phyloP scores from a whole-genome alignment of 1,139 yeast genomes.

The Petasospora rhodanensis region DNA sequence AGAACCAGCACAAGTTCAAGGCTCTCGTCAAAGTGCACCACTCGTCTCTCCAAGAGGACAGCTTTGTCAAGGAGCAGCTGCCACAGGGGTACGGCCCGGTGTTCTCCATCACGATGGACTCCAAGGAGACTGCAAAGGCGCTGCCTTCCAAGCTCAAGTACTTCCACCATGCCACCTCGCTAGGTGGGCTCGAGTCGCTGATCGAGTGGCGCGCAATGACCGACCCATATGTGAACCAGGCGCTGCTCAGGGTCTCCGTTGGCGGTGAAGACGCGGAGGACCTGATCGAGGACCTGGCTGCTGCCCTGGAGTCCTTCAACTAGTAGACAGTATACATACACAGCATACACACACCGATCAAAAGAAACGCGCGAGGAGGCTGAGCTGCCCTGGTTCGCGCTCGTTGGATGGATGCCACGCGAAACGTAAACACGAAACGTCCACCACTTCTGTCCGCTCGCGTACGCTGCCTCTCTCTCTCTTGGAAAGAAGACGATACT shows the following conservation, averaged over 20 bases:
- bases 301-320: constrained; percentile 45
- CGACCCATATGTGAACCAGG: constrained; percentile 51
- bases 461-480: too few relatives aligned
- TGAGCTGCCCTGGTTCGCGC: too few relatives aligned
- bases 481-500: too few relatives aligned
- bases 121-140: constrained; percentile 51
- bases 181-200: constrained; percentile 91
- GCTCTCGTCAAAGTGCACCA: constrained; percentile 54
- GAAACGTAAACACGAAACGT: too few relatives aligned
- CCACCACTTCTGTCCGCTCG: too few relatives aligned
- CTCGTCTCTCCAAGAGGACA: constrained; percentile 69
- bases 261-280: constrained; percentile 84
- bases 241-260: constrained; percentile 65
- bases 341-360: too few relatives aligned
- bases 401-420: too few relatives aligned
- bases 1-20: constrained; percentile 44
- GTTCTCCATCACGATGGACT: constrained; percentile 55
- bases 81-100: constrained; percentile 69
- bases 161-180: constrained; percentile 86
- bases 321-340: too few relatives aligned
- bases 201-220: constrained; percentile 87
- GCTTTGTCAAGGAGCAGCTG: constrained; percentile 59
- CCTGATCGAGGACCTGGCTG: constrained; percentile 65
- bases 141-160: constrained; percentile 65
- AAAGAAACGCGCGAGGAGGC: too few relatives aligned